These are phyloP conservation scores for Gossypium davidsonii DNA, from an alignment of 441 rosid species.

Conservation along the genomic window DNA sequence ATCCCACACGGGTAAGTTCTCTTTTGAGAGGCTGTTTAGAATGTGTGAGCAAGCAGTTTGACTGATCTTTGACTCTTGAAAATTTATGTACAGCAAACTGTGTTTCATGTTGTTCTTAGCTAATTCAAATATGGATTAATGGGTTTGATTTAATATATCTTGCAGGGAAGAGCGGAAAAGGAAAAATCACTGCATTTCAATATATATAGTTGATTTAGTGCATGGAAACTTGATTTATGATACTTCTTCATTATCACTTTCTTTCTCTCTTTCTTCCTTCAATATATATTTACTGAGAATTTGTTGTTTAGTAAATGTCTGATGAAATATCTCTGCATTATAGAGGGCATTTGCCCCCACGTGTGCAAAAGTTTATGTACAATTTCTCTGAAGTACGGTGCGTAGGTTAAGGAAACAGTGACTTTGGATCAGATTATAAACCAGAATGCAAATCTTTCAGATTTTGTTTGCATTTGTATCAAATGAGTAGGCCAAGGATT, in stretches of 20 bases:
- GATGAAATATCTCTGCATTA: background rate
- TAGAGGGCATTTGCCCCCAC: conserved; percentile 5
- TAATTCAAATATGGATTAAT: conserved; percentile 1
- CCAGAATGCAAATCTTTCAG: background rate
- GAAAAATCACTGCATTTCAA: background rate
- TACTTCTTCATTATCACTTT: background rate
- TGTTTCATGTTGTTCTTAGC: conserved; percentile 3
- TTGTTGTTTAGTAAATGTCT: background rate
- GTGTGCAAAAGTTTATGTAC: conserved; percentile 2
- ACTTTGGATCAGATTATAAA: background rate
- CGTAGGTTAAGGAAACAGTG: conserved; percentile 6
- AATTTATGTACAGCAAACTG: conserved; percentile 2
- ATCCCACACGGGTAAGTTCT: background rate
- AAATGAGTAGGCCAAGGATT: background rate
- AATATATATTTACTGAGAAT: background rate
- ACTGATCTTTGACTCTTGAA: background rate
- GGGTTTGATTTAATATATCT: background rate
- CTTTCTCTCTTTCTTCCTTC: background rate
- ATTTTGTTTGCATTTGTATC: background rate
- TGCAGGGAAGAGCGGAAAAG: background rate
- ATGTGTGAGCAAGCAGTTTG: background rate
- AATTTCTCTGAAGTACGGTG: background rate
- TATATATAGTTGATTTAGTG: background rate
- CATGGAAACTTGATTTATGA: background rate
- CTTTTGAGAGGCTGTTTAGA: background rate